These are phyloP conservation scores for Coemansia guatemalensis DNA, from an alignment of 192 early-diverging fungal genomes.

Conservation along the genomic window DNA sequence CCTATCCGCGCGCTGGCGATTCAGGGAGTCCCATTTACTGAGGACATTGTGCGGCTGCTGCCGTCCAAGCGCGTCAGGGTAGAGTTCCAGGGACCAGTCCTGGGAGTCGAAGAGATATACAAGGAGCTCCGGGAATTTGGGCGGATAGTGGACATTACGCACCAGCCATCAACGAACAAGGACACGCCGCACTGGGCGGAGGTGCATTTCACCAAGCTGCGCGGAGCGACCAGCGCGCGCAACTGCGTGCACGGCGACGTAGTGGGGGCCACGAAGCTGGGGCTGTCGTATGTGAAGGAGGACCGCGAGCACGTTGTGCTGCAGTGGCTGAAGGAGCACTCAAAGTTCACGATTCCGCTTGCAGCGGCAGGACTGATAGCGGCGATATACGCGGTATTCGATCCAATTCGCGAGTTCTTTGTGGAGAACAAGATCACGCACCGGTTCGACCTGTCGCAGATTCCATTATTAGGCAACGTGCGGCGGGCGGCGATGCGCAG, in stretches of 20 bases:
- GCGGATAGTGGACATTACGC: constrained; percentile 75
- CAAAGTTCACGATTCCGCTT: constrained; percentile 73
- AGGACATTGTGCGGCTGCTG: constrained; percentile 62
- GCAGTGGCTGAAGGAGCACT: constrained; percentile 73
- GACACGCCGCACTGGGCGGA: constrained; percentile 78
- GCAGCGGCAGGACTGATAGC: constrained; percentile 71
- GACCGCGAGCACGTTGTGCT: constrained; percentile 59
- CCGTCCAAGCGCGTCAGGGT: constrained; percentile 59
- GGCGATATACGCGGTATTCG: constrained; percentile 79
- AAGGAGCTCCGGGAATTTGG: constrained; percentile 76
- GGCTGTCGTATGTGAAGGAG: constrained; percentile 61
- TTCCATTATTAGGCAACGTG: constrained; percentile 42
- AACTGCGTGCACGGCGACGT: constrained; percentile 88
- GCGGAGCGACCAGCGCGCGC: constrained; percentile 86
- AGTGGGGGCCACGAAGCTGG: constrained; percentile 65
- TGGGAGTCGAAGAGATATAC: constrained; percentile 69
- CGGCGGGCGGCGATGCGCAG: constrained; percentile 33
- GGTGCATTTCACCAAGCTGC: constrained; percentile 74
- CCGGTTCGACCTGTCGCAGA: constrained; percentile 63
- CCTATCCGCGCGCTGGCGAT: constrained; percentile 66
- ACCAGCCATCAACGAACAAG: constrained; percentile 63
- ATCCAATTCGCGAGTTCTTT: constrained; percentile 88
- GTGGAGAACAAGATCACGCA: constrained; percentile 83
- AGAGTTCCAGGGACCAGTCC: constrained; percentile 75
- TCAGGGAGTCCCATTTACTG: constrained; percentile 67